These are phyloP conservation scores for Fusarium humuli DNA, from an alignment of 2,329 filamentous ascomycete genomes.

Conservation along the genomic window DNA sequence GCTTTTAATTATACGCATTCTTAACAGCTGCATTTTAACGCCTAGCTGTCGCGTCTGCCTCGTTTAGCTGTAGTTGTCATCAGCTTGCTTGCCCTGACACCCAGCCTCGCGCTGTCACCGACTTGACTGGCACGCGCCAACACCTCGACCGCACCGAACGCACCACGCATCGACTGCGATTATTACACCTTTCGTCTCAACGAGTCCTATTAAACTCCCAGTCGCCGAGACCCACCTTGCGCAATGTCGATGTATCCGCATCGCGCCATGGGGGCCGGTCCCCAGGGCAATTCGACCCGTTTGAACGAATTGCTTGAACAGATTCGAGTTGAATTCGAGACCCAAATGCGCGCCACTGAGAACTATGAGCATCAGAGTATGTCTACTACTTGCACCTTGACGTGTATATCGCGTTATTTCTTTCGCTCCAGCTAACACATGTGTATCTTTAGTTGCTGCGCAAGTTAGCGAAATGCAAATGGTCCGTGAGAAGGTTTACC, in stretches of 20 bases:
- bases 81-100: constrained; percentile 23
- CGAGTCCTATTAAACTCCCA: constrained; percentile 27
- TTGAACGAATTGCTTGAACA: constrained; percentile 93
- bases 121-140: constrained; percentile 33
- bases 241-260: constrained; percentile 88
- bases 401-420: constrained; percentile 19
- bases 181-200: constrained; percentile 15
- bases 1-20: constrained; percentile 7
- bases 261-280: constrained; percentile 81
- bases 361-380: constrained; percentile 95
- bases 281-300: constrained; percentile 69
- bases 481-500: constrained; percentile 91
- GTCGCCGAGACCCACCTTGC: constrained; percentile 38
- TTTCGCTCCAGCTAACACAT: constrained; percentile 38
- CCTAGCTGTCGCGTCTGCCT: constrained; percentile 40
- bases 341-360: constrained; percentile 81
- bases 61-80: constrained; percentile 25
- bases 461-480: constrained; percentile 97
- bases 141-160: constrained; percentile 22
- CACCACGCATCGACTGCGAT: constrained; percentile 21
- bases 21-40: constrained; percentile 1
- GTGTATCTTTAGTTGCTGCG: constrained; percentile 73
- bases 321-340: constrained; percentile 91
- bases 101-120: constrained; percentile 33
- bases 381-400: constrained; percentile 54